Conservation (phyloP, 1,284 basidiomycete species). For the Athelia psychrophila region DNA sequence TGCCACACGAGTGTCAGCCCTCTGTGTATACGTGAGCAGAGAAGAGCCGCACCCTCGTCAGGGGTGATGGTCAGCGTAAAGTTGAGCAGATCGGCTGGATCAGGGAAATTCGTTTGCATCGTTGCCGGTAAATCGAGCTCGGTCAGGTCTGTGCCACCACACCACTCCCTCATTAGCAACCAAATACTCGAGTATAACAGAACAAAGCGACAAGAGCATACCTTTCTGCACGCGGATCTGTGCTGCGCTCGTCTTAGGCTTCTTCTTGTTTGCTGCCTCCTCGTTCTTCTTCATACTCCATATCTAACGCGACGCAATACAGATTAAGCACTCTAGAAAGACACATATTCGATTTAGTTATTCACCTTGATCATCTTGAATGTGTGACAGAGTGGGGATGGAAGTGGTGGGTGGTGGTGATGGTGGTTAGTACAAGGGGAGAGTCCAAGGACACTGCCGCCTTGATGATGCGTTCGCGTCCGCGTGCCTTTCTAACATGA, state of each 20-base stretch:
- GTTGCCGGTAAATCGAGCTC: constrained; percentile 95
- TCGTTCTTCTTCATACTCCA: constrained; percentile 98
- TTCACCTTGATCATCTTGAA: constrained; percentile 43
- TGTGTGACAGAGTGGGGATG: not conserved
- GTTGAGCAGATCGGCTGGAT: constrained; percentile 92
- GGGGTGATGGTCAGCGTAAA: constrained; percentile 94
- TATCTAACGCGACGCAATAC: constrained; percentile 55
- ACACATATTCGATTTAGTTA: constrained; percentile 8
- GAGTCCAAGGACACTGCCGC: not conserved
- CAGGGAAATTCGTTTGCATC: constrained; percentile 93
- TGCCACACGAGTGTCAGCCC: constrained; percentile 28
- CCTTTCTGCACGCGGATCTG: constrained; percentile 99
- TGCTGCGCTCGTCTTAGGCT: constrained; percentile 95
- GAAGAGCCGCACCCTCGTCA: constrained; percentile 77
- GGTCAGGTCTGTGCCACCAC: constrained; percentile 72
- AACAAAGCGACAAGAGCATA: constrained; percentile 29
- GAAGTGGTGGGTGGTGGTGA: not conserved
- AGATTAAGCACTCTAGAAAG: not conserved
- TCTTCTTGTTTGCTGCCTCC: constrained; percentile 91
- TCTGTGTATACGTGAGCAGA: constrained; percentile 7
- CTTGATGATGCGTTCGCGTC: not conserved
- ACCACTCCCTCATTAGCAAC: too few relatives aligned
- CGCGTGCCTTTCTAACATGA: too few relatives aligned
- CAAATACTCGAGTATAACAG: too few relatives aligned
- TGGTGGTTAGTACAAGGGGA: constrained; percentile 3